Evolutionary conservation across 768 basidiomycete species (phyloP).

Genomic region (Candolleomyces eurysporus): DNA sequence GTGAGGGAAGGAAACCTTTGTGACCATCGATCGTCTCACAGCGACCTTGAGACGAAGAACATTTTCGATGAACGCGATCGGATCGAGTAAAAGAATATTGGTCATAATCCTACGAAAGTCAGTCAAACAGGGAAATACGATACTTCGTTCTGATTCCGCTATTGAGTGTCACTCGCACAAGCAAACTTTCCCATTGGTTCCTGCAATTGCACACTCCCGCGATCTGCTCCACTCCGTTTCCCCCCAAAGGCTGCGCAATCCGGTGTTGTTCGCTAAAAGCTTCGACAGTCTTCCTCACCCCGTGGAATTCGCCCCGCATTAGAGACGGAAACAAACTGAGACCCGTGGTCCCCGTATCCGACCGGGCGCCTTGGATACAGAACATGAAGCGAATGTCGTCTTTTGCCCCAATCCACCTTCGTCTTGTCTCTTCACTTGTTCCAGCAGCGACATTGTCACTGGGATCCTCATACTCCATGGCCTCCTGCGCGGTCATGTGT

Average conservation of each 20-base stretch:
- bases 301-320: conserved; percentile 6
- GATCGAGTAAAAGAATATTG: too few species aligned
- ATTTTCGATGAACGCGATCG: too few species aligned
- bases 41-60: too few species aligned
- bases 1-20: too few species aligned
- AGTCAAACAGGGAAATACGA: conserved; percentile 1
- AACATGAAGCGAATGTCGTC: conserved; percentile 3
- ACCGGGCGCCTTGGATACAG: not conserved
- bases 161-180: not conserved
- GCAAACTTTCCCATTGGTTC: not conserved
- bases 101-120: not conserved
- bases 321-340: conserved; percentile 39
- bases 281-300: conserved; percentile 6
- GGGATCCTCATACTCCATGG: not conserved
- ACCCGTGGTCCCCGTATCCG: conserved; percentile 67
- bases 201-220: not conserved
- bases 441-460: not conserved
- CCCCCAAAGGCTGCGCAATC: not conserved
- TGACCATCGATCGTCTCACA: too few species aligned
- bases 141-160: conserved; percentile 1
- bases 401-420: not conserved
- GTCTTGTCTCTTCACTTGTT: not conserved
- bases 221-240: not conserved
- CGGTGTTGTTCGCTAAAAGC: not conserved
- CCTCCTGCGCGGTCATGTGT: not conserved